These are phyloP conservation scores for Coemansia umbellata DNA, from an alignment of 192 early-diverging fungal species.

Conservation along the genomic window DNA sequence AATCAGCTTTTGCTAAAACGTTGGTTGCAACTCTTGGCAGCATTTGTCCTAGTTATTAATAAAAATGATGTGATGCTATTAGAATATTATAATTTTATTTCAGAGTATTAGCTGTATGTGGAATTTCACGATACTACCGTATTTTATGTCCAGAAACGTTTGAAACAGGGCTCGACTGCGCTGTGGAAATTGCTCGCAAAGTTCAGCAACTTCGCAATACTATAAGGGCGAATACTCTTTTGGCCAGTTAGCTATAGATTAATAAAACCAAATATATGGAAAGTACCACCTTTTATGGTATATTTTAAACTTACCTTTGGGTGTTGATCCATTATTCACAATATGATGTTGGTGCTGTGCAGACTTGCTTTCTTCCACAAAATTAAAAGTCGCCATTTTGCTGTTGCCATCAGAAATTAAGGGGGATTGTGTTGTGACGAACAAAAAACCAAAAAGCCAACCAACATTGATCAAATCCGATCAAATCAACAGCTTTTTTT, in stretches of 20 bases:
- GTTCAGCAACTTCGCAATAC: constrained; percentile 25
- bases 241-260: no score
- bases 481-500: constrained; percentile 12
- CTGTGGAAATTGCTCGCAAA: constrained; percentile 13
- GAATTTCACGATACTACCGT: no score
- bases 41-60: neutral
- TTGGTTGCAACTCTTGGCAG: neutral
- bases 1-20: neutral
- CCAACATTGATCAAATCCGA: no score
- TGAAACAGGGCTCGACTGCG: constrained; percentile 33
- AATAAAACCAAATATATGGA: neutral
- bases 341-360: no score
- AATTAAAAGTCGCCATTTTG: neutral
- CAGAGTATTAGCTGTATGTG: no score
- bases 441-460: no score
- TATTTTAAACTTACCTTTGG: constrained; percentile 16
- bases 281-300: neutral
- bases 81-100: neutral
- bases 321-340: constrained; percentile 14
- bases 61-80: neutral
- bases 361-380: no score
- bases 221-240: no score
- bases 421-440: no score
- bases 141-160: constrained; percentile 31
- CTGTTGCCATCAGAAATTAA: no score